phyloP scores from a whole-genome alignment of 257 asterid genomes.

The Lycium ferocissimum region DNA sequence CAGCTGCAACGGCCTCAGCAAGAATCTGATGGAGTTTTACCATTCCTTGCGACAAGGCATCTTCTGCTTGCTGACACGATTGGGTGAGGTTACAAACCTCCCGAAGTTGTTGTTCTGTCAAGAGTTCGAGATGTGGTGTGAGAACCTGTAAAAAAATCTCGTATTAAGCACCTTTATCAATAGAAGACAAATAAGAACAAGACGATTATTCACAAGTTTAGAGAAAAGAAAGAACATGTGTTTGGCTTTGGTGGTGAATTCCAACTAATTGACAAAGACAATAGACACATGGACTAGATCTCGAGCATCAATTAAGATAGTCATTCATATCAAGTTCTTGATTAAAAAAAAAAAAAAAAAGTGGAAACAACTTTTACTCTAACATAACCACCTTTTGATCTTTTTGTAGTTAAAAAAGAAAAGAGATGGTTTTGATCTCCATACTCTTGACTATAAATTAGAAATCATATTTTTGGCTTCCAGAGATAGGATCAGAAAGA shows the following conservation, averaged over 20 bases:
- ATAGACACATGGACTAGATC: not conserved
- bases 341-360: too few species aligned
- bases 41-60: slow-evolving; percentile 90
- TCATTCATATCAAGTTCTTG: not conserved
- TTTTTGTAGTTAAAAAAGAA: not conserved
- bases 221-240: not conserved
- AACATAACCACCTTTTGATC: not conserved
- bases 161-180: not conserved
- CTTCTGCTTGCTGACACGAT: slow-evolving; percentile 91
- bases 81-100: slow-evolving; percentile 59
- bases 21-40: slow-evolving; percentile 67
- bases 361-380: not conserved
- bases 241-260: not conserved
- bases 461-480: not conserved
- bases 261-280: not conserved
- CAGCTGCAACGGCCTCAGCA: slow-evolving; percentile 58
- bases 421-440: not conserved
- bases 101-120: slow-evolving; percentile 59
- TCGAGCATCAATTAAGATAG: not conserved
- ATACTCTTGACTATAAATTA: not conserved
- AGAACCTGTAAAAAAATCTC: slow-evolving; percentile 57
- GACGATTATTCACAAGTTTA: not conserved
- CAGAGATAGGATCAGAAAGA: not conserved
- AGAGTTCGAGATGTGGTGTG: slow-evolving; percentile 64
- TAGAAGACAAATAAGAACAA: not conserved